Percentiles rank a stretch among this genome's conserved stretches.
Evolutionary conservation across 768 basidiomycete species (phyloP).

Genomic region (Amylocystis lapponica): DNA sequence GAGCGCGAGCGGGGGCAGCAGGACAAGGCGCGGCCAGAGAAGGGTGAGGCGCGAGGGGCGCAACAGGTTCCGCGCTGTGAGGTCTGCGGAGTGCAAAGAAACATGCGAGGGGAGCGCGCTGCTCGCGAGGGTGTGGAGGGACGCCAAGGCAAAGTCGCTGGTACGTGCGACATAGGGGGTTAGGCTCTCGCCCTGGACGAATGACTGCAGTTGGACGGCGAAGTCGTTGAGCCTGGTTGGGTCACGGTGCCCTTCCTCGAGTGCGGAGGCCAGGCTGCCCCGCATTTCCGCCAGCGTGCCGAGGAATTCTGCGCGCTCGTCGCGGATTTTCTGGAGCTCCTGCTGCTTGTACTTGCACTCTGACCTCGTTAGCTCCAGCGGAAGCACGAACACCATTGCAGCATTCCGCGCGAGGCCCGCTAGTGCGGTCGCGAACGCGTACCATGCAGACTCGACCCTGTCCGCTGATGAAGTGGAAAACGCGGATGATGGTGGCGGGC

Average conservation of each 20-base stretch:
- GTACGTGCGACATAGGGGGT: neutral
- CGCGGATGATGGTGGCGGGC: constrained; percentile 14
- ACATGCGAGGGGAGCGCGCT: constrained; percentile 9
- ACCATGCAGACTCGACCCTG: constrained; percentile 10
- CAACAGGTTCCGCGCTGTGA: constrained; percentile 36
- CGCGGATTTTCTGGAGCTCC: constrained; percentile 55
- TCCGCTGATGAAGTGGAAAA: constrained; percentile 7
- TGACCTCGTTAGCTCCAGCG: constrained; percentile 56
- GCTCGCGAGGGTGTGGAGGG: constrained; percentile 15
- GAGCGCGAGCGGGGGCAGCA: constrained; percentile 65
- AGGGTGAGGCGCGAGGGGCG: constrained; percentile 66
- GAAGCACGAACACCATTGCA: constrained; percentile 35
- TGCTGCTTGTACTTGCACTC: constrained; percentile 61
- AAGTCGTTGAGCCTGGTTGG: constrained; percentile 17
- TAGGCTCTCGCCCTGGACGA: constrained; percentile 1
- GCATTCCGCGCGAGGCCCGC: constrained; percentile 12
- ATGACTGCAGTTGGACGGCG: constrained; percentile 4
- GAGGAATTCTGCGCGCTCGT: constrained; percentile 62
- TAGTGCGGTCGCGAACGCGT: constrained; percentile 5
- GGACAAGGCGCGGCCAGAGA: constrained; percentile 76
- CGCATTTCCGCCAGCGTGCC: constrained; percentile 58
- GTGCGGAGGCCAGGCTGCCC: constrained; percentile 32
- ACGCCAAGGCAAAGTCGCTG: constrained; percentile 5
- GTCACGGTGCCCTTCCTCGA: constrained; percentile 15
- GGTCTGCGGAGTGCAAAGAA: constrained; percentile 8